Base-by-base conservation (phyloP, 345 rosid species). In the Hypericum androsaemum region DNA sequence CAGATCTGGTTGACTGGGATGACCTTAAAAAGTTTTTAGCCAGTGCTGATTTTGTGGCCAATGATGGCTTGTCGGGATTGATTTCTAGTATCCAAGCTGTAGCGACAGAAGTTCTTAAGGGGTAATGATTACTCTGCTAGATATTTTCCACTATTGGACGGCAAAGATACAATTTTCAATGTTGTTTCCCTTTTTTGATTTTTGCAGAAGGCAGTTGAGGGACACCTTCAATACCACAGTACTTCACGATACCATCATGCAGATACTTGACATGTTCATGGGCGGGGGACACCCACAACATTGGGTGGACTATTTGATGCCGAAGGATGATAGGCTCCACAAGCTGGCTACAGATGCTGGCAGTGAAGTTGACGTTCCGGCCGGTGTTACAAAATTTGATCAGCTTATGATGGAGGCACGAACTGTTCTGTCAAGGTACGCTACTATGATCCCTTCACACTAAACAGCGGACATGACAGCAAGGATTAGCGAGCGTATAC, bases 231-330 rank as follows among this genome's bases (percentile, higher is more conserved):
- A 75, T 71, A 54, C 73, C 47, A 49, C 41, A 8, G 55, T 47
- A 9, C 71, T 92, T 45, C 81, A 70, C 53, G 83, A 80, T 67
- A 83, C 82, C 16, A 45, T 85, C 55, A 62, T 74, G 62, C 86
- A 74, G 72, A 82, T 88, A 65, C 71, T 88, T 7, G 72, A 92
- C 68, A 69, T 58, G 58, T 81, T 92, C 76, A 81, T 83, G 89
- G 80, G 86, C 76, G 65, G 37, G 39, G 86, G 78, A 66, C 77
- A 80, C 58, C 77, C 95, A 40, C 71, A 70, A 67, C 84, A 73
- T 65, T 92, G 98, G 97, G 74, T 78, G 72, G 80, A 76, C 60
- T 81, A 79, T 64, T 45, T 88, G 70, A 85, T 88, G 88, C 84
- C 84, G 17, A 78, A 57, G 57, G 84, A 88, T 41, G 17, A 74